Conservation (phyloP, 2,329 filamentous ascomycete species). For the Curvularia eragrostidis region DNA sequence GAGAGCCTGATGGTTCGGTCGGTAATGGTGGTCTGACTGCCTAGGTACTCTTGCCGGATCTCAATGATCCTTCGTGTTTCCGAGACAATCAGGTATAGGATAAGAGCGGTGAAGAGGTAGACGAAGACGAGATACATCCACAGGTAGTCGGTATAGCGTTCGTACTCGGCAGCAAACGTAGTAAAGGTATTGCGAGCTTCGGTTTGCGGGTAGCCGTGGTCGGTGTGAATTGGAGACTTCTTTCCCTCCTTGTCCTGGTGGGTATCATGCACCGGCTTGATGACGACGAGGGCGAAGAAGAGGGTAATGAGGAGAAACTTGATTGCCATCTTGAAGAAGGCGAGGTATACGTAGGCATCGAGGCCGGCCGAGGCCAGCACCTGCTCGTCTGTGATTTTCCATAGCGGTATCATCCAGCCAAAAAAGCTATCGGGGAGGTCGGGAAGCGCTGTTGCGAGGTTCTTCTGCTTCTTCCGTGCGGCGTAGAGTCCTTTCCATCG, state of each 20-base stretch:
- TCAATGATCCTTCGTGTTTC: conserved; percentile 87
- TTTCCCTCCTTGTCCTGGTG: conserved; percentile 54
- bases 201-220: conserved; percentile 23
- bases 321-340: conserved; percentile 95
- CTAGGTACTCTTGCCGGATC: conserved; percentile 87
- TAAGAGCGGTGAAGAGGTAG: conserved; percentile 85
- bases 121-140: conserved; percentile 97
- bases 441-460: conserved; percentile 72
- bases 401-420: conserved; percentile 90
- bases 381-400: conserved; percentile 85
- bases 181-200: conserved; percentile 33
- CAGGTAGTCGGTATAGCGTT: conserved; percentile 66
- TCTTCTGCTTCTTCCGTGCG: conserved; percentile 79
- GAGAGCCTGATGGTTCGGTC: conserved; percentile 92
- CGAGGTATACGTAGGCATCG: conserved; percentile 94
- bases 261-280: conserved; percentile 83
- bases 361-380: conserved; percentile 88
- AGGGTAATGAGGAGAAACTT: conserved; percentile 80
- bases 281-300: conserved; percentile 79
- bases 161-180: conserved; percentile 39
- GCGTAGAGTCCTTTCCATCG: conserved; percentile 92
- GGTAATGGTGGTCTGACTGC: conserved; percentile 92
- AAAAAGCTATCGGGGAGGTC: conserved; percentile 83
- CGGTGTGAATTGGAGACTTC: conserved; percentile 36
- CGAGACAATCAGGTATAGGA: conserved; percentile 80